Conservation (phyloP, 148 eudicot genomes). For the Amaranthus hypochondriacus region DNA sequence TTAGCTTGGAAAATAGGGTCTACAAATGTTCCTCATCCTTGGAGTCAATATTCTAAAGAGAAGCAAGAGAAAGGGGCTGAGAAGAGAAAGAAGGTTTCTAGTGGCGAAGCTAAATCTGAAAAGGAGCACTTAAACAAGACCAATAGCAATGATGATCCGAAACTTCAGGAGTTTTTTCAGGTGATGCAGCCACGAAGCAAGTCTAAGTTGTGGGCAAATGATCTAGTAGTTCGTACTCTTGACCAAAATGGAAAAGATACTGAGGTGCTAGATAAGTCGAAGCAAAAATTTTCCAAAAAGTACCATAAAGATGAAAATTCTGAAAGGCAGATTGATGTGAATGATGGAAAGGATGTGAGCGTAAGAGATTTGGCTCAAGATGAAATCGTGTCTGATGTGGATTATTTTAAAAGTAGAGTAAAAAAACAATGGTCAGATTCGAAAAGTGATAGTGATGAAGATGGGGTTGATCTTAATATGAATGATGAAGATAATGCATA, state of each 20-base stretch:
- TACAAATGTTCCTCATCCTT: conserved; percentile 67
- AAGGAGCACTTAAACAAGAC: conserved; percentile 24
- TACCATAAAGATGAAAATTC: conserved; percentile 25
- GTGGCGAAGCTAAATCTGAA: conserved; percentile 17
- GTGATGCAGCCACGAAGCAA: conserved; percentile 69
- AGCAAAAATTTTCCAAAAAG: conserved; percentile 12
- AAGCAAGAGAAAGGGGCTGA: conserved; percentile 38
- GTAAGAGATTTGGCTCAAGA: conserved; percentile 25
- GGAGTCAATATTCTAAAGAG: conserved; percentile 76
- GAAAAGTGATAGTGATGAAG: conserved; percentile 37
- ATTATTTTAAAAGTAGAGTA: conserved; percentile 75
- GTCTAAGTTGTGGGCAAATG: conserved; percentile 84
- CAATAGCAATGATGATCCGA: conserved; percentile 43
- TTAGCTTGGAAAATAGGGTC: no score
- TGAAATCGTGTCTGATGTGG: conserved; percentile 60
- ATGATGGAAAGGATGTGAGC: conserved; percentile 24
- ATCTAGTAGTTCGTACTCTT: conserved; percentile 34
- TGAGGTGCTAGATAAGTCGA: conserved; percentile 20
- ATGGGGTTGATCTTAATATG: conserved; percentile 17
- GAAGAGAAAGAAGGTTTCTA: conserved; percentile 30
- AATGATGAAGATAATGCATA: conserved; percentile 7
- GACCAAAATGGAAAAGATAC: conserved; percentile 24
- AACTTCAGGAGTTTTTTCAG: conserved; percentile 64
- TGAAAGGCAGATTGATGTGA: conserved; percentile 24
- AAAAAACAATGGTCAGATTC: conserved; percentile 83